A percentile compares a stretch with the other conserved stretches of the same genome.
Evolutionary conservation across 345 rosid species (phyloP).

Genomic region (Lagerstroemia speciosa): DNA sequence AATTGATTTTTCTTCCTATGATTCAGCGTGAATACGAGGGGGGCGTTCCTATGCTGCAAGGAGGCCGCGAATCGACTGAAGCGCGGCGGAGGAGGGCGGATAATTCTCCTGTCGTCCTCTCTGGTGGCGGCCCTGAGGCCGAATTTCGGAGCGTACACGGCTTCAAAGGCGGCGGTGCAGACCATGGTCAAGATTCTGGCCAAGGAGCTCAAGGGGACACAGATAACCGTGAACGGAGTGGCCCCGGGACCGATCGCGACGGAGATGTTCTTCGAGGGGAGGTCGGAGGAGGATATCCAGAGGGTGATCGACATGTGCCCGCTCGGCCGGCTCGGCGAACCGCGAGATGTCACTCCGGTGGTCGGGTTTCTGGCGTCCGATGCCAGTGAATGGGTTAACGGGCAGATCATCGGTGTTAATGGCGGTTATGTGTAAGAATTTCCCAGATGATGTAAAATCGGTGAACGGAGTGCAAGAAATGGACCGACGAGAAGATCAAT

Average conservation of each 20-base stretch:
- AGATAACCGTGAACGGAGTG: constrained; percentile 10
- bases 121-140: constrained; percentile 7
- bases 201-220: constrained; percentile 20
- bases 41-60: constrained; percentile 16
- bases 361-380: constrained; percentile 15
- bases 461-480: too few relatives aligned
- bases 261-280: constrained; percentile 12
- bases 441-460: too few relatives aligned
- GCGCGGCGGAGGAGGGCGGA: constrained; percentile 17
- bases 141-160: constrained; percentile 3
- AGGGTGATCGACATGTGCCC: constrained; percentile 2
- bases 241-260: constrained; percentile 10
- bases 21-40: constrained; percentile 4
- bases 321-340: constrained; percentile 8
- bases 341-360: constrained; percentile 12
- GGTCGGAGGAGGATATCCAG: constrained; percentile 10
- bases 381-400: constrained; percentile 17
- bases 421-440: constrained; percentile 10
- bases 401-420: constrained; percentile 8
- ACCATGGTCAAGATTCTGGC: constrained; percentile 15
- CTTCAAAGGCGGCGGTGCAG: constrained; percentile 15
- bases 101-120: constrained; percentile 9
- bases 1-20: background rate
- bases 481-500: background rate
- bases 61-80: constrained; percentile 13